Percentiles rank a stretch among this genome's conserved stretches.
Conservation (phyloP, 2,329 filamentous ascomycete species). For the Aspergillus oerlinghausenensis region DNA sequence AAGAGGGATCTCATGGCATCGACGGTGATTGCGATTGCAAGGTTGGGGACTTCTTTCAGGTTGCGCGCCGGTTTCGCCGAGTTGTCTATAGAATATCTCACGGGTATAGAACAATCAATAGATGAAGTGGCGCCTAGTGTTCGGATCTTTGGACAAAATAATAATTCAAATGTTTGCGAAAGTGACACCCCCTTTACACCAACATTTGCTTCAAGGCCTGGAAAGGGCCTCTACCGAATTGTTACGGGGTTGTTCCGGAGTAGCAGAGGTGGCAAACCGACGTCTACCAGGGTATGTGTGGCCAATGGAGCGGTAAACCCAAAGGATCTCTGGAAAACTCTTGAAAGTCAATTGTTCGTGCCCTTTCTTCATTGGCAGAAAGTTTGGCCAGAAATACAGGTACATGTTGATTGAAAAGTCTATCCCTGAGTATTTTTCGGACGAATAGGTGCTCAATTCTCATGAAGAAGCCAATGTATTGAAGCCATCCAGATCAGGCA, state of each 20-base stretch:
- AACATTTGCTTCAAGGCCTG: too few species aligned
- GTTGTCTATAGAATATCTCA: neutral
- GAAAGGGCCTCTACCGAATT: neutral
- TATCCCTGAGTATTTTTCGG: neutral
- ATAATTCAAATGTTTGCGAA: too few species aligned
- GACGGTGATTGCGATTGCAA: constrained; percentile 2
- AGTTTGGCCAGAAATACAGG: neutral
- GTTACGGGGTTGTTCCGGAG: neutral
- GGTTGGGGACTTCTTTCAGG: neutral
- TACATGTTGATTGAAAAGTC: neutral
- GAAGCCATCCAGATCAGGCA: neutral
- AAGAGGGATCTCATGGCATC: neutral
- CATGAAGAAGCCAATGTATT: neutral
- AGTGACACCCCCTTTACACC: too few species aligned
- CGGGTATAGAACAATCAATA: constrained; percentile 1
- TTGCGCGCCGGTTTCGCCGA: neutral
- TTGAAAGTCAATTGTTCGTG: neutral
- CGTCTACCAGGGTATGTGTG: neutral
- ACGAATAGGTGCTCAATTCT: too few species aligned
- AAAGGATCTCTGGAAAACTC: neutral
- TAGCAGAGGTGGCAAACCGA: neutral
- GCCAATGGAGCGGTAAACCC: neutral
- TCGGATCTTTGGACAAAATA: neutral
- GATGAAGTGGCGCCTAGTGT: neutral
- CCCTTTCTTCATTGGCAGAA: neutral